Evolutionary conservation across 2,329 filamentous ascomycete species (phyloP).

Genomic region (Cercospora zeae-maydis): DNA sequence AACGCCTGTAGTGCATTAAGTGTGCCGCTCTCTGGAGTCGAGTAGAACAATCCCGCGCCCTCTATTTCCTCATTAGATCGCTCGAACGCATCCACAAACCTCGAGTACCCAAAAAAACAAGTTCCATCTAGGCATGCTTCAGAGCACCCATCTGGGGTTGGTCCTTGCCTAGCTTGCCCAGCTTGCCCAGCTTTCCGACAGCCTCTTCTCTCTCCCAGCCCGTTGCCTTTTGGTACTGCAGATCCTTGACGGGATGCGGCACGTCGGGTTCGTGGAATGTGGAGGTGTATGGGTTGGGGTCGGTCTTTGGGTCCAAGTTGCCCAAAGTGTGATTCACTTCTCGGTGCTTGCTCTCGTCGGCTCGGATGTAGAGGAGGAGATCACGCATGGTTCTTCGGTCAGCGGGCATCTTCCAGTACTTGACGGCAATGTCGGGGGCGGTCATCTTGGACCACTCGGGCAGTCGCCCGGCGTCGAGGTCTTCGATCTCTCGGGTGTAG

Average conservation of each 20-base stretch:
- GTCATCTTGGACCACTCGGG: constrained; percentile 75
- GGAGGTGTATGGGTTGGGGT: constrained; percentile 89
- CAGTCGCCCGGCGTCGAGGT: constrained; percentile 79
- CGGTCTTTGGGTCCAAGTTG: constrained; percentile 77
- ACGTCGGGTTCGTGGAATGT: constrained; percentile 67
- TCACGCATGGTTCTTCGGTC: constrained; percentile 78
- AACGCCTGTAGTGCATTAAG: not conserved
- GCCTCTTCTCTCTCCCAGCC: constrained; percentile 86
- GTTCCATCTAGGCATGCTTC: not conserved
- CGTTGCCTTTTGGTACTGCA: constrained; percentile 60
- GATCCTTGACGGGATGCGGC: constrained; percentile 67
- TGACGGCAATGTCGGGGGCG: constrained; percentile 83
- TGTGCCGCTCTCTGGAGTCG: not conserved
- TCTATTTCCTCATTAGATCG: not conserved
- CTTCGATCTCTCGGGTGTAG: constrained; percentile 82
- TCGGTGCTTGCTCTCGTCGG: constrained; percentile 74
- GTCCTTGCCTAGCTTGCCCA: not conserved
- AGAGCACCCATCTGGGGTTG: not conserved
- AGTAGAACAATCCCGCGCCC: not conserved
- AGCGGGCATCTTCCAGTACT: constrained; percentile 94
- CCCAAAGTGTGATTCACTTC: constrained; percentile 95
- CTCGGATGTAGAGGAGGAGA: constrained; percentile 80
- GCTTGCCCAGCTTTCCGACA: constrained; percentile 42
- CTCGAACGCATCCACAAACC: not conserved
- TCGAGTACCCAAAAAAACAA: too few relatives aligned